These are phyloP conservation scores for Hura crepitans DNA, from an alignment of 441 rosid species.

Conservation along the genomic window DNA sequence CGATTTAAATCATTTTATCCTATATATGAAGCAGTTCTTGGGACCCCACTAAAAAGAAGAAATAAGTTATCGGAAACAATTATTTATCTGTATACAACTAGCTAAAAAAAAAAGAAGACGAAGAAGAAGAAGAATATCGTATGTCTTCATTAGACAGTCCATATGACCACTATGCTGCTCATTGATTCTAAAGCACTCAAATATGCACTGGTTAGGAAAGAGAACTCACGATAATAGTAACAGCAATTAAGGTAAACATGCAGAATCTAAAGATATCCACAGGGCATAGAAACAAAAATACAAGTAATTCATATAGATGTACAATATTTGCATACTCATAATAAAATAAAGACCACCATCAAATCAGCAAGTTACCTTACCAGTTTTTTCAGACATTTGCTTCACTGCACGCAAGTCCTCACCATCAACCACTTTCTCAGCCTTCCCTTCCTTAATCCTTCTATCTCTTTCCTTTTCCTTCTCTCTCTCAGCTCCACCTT, in stretches of 20 bases:
- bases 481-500: constrained; percentile 44
- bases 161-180: not conserved
- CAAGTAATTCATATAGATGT: not conserved
- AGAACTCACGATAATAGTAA: too few relatives aligned
- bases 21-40: too few relatives aligned
- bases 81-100: too few relatives aligned
- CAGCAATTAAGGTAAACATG: not conserved
- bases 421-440: constrained; percentile 42
- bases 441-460: constrained; percentile 55
- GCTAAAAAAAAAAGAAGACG: not conserved
- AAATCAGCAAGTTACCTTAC: constrained; percentile 48
- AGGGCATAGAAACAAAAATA: not conserved
- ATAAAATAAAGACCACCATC: not conserved
- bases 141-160: not conserved
- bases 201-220: not conserved
- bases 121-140: too few relatives aligned
- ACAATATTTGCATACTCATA: not conserved
- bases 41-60: too few relatives aligned
- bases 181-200: not conserved
- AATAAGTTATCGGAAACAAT: too few relatives aligned
- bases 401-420: constrained; percentile 43
- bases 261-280: not conserved
- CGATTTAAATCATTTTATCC: too few relatives aligned
- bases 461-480: constrained; percentile 35
- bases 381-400: constrained; percentile 54